Percentiles rank a stretch among this genome's conserved stretches.
Evolutionary conservation across 2,329 filamentous ascomycete species (phyloP).

Genomic region (Didymosphaeria variabile): DNA sequence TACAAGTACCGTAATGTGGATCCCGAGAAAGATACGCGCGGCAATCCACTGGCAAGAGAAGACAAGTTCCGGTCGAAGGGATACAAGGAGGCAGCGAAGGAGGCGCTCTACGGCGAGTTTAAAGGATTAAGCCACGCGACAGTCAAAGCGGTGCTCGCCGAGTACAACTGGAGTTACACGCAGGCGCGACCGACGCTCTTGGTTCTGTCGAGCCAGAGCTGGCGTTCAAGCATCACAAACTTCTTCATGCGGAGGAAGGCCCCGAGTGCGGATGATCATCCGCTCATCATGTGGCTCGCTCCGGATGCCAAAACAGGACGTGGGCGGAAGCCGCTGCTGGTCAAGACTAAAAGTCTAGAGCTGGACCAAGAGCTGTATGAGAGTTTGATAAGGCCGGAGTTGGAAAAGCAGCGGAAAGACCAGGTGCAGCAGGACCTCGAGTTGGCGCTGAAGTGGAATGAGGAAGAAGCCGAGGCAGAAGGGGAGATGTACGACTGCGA

Average conservation of each 20-base stretch:
- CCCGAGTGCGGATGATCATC: slow-evolving; percentile 64
- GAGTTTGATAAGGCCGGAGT: slow-evolving; percentile 53
- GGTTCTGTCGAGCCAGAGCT: slow-evolving; percentile 74
- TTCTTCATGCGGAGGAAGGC: slow-evolving; percentile 73
- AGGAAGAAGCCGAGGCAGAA: slow-evolving; percentile 57
- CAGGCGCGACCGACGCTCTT: slow-evolving; percentile 75
- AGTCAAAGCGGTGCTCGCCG: slow-evolving; percentile 80
- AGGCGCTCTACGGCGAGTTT: slow-evolving; percentile 78
- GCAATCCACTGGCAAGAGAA: slow-evolving; percentile 60
- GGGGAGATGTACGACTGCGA: slow-evolving; percentile 72
- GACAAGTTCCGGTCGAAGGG: slow-evolving; percentile 73
- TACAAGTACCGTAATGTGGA: slow-evolving; percentile 46
- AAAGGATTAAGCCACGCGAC: slow-evolving; percentile 76
- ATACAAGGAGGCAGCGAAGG: slow-evolving; percentile 75
- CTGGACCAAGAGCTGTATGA: slow-evolving; percentile 61
- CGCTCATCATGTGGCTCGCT: slow-evolving; percentile 69
- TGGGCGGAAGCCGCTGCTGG: slow-evolving; percentile 68
- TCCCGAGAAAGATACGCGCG: slow-evolving; percentile 42
- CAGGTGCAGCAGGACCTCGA: slow-evolving; percentile 51
- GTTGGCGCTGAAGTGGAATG: slow-evolving; percentile 57
- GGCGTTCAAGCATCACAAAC: slow-evolving; percentile 77
- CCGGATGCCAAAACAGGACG: slow-evolving; percentile 63
- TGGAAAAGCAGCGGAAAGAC: slow-evolving; percentile 51
- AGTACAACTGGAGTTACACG: slow-evolving; percentile 81
- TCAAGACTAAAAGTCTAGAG: slow-evolving; percentile 69